Conservation (phyloP, 768 basidiomycete genomes). For the Holtermannia corniformis region DNA sequence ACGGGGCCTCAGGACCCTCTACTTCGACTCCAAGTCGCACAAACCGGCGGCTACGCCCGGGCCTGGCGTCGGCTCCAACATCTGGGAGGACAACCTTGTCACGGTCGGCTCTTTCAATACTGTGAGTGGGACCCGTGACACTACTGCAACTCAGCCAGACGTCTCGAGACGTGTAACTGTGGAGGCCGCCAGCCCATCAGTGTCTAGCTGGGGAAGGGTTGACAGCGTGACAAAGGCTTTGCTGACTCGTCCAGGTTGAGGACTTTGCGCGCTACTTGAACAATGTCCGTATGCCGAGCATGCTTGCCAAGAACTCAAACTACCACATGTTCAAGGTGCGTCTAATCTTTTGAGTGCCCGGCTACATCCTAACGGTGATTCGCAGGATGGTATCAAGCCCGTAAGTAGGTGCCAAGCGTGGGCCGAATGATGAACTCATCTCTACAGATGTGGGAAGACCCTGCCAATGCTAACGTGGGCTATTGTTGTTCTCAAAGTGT, state of each 20-base stretch:
- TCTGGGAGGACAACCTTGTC: conserved; percentile 54
- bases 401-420: not conserved
- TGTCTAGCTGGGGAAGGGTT: not conserved
- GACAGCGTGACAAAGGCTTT: not conserved
- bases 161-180: not conserved
- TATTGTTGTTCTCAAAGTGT: not conserved
- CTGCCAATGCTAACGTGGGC: conserved; percentile 61
- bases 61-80: conserved; percentile 42
- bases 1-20: conserved; percentile 60
- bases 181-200: not conserved
- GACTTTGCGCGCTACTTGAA: conserved; percentile 34
- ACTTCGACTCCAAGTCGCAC: conserved; percentile 69
- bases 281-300: conserved; percentile 51
- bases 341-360: too few species aligned
- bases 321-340: conserved; percentile 90
- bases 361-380: conserved; percentile 4
- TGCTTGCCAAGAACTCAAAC: conserved; percentile 80
- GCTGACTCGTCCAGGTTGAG: conserved; percentile 23
- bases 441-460: conserved; percentile 80
- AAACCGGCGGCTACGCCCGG: conserved; percentile 47
- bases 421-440: not conserved
- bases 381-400: conserved; percentile 66
- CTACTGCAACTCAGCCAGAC: not conserved
- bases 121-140: conserved; percentile 36
- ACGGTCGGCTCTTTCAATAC: conserved; percentile 84